Evolutionary conservation across 352 stramenopile genomes (phyloP).

Genomic region (Phytophthora uliginosa): DNA sequence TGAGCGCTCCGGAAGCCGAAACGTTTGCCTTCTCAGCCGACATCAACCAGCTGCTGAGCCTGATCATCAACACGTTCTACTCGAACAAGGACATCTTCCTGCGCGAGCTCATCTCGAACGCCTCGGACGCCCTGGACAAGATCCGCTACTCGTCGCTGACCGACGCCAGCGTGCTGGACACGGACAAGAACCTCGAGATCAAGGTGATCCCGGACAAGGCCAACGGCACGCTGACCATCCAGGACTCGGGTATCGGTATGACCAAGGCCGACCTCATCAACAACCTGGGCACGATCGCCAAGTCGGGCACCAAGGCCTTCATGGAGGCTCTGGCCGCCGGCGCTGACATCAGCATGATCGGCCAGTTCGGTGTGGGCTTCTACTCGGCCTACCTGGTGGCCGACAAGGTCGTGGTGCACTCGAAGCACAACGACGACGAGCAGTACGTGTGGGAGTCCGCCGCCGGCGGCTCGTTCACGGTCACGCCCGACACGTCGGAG

Average conservation of each 20-base stretch:
- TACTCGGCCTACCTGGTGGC: constrained; percentile 99
- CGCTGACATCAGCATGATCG: constrained; percentile 99
- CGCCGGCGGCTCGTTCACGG: constrained; percentile 98
- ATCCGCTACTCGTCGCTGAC: constrained; percentile 98
- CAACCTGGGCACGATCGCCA: constrained; percentile 99
- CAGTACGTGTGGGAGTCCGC: constrained; percentile 98
- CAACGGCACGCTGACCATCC: constrained; percentile 99
- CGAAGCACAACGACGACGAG: constrained; percentile 99
- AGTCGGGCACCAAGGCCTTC: constrained; percentile 99
- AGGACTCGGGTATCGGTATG: constrained; percentile 99
- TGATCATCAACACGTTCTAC: constrained; percentile 99
- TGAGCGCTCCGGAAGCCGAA: constrained; percentile 93
- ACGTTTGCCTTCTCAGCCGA: constrained; percentile 99
- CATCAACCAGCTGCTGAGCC: constrained; percentile 99
- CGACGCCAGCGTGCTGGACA: constrained; percentile 96
- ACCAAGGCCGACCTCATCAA: constrained; percentile 99
- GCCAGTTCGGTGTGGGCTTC: constrained; percentile 99
- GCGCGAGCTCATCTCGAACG: constrained; percentile 97
- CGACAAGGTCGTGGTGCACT: constrained; percentile 98
- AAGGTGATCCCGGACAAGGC: constrained; percentile 99
- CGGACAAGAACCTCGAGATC: constrained; percentile 99
- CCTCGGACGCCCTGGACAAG: constrained; percentile 98
- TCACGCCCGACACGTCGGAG: constrained; percentile 92
- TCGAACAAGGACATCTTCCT: constrained; percentile 99
- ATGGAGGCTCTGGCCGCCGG: constrained; percentile 99